Percentiles rank a stretch among this genome's conserved stretches.
Conservation (phyloP, 2,329 filamentous ascomycete genomes). For the Fusarium anthophilum region DNA sequence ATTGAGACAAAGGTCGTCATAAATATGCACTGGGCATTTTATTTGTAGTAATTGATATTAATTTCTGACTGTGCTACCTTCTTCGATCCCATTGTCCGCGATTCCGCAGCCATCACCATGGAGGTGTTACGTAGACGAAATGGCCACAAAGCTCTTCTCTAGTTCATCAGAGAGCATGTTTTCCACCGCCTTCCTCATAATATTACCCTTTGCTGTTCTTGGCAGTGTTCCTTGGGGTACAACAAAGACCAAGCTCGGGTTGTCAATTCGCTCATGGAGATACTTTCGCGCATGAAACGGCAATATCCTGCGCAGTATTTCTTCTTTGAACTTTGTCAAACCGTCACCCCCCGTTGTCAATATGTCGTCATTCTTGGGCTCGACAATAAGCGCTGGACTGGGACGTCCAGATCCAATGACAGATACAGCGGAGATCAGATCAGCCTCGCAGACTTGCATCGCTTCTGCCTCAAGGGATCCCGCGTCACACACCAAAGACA, state of each 20-base stretch:
- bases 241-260: background rate
- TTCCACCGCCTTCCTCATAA: constrained; percentile 1
- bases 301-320: background rate
- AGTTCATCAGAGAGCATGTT: background rate
- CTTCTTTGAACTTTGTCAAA: background rate
- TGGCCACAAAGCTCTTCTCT: background rate
- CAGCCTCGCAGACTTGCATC: background rate
- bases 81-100: background rate
- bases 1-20: background rate
- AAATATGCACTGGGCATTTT: fast-evolving
- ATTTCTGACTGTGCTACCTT: too few species aligned
- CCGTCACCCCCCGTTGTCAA: fast-evolving
- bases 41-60: too few species aligned
- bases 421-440: background rate
- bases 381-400: background rate
- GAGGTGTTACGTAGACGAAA: background rate
- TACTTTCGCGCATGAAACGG: constrained; percentile 2
- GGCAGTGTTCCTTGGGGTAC: background rate
- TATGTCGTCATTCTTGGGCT: background rate
- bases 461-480: constrained; percentile 2
- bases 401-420: constrained; percentile 6
- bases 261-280: background rate
- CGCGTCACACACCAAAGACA: background rate
- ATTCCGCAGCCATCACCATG: fast-evolving
- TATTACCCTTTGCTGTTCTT: background rate